Evolutionary conservation across 2,329 filamentous ascomycete species (phyloP).

Genomic region (Scedosporium aurantiacum): DNA sequence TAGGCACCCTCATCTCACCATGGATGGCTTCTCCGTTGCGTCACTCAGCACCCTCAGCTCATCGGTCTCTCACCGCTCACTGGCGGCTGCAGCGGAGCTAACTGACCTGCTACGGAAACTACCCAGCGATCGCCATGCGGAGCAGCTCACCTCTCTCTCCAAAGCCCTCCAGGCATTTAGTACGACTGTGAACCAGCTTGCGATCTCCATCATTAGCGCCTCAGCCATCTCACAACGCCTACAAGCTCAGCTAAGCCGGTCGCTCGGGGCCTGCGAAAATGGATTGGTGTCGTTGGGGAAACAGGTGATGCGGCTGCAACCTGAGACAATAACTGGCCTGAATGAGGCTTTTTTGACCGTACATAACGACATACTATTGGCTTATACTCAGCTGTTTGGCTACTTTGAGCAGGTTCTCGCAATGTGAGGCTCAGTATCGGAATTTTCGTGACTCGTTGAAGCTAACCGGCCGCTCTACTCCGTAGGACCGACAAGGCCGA

Average conservation of each 20-base stretch:
- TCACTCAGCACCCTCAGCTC: conserved; percentile 21
- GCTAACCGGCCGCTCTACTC: too few species aligned
- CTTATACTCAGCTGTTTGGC: too few species aligned
- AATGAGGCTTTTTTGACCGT: too few species aligned
- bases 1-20: conserved; percentile 6
- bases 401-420: too few species aligned
- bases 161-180: conserved; percentile 17
- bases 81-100: conserved; percentile 20
- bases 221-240: conserved; percentile 18
- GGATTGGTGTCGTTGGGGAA: too few species aligned
- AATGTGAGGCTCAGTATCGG: too few species aligned
- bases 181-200: conserved; percentile 15
- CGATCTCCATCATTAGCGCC: conserved; percentile 14
- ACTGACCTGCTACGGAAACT: conserved; percentile 14
- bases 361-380: too few species aligned
- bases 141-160: conserved; percentile 14
- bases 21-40: conserved; percentile 24
- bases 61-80: conserved; percentile 18
- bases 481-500: too few species aligned
- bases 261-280: conserved; percentile 9
- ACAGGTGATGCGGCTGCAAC: too few species aligned
- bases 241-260: conserved; percentile 17
- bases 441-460: too few species aligned
- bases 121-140: not conserved
- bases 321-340: too few species aligned